phyloP scores from a whole-genome alignment of 805 yeast species.

The Alloascoidea hylecoeti region DNA sequence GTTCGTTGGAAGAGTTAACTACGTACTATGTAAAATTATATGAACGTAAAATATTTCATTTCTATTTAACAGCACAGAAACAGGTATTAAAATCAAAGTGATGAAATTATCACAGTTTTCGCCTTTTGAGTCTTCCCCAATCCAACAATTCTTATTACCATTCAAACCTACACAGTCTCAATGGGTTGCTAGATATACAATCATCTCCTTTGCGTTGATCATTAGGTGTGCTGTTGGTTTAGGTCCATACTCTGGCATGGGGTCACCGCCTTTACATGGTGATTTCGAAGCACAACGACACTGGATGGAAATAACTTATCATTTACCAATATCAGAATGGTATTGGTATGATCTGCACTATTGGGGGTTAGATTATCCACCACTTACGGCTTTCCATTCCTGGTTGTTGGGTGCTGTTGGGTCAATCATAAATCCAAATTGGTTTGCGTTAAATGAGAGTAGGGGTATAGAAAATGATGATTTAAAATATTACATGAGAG shows the following conservation, averaged over 20 bases:
- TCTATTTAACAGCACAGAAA: no score
- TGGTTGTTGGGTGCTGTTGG: constrained; percentile 68
- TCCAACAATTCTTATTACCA: constrained; percentile 64
- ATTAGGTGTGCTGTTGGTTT: constrained; percentile 77
- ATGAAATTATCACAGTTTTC: constrained; percentile 6
- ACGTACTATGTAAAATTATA: no score
- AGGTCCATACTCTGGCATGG: constrained; percentile 73
- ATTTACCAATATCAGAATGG: constrained; percentile 67
- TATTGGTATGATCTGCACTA: constrained; percentile 79
- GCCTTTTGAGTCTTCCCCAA: constrained; percentile 43
- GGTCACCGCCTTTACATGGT: constrained; percentile 70
- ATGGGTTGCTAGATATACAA: constrained; percentile 79
- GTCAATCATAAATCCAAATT: constrained; percentile 36
- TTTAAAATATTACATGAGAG: constrained; percentile 75
- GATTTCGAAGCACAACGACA: constrained; percentile 98
- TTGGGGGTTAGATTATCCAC: constrained; percentile 98
- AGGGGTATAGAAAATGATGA: constrained; percentile 60
- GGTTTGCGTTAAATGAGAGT: constrained; percentile 67
- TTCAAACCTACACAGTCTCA: constrained; percentile 75
- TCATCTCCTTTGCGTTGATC: constrained; percentile 58
- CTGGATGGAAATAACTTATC: constrained; percentile 87
- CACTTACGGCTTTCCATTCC: constrained; percentile 89
- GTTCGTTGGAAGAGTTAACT: no score
- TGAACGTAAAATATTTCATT: no score
- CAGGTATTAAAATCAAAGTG: no score